Percentiles rank a stretch among this genome's conserved stretches.
These are phyloP conservation scores for Paecilomyces fulvus DNA, from an alignment of 2,329 filamentous ascomycete genomes.

Conservation along the genomic window DNA sequence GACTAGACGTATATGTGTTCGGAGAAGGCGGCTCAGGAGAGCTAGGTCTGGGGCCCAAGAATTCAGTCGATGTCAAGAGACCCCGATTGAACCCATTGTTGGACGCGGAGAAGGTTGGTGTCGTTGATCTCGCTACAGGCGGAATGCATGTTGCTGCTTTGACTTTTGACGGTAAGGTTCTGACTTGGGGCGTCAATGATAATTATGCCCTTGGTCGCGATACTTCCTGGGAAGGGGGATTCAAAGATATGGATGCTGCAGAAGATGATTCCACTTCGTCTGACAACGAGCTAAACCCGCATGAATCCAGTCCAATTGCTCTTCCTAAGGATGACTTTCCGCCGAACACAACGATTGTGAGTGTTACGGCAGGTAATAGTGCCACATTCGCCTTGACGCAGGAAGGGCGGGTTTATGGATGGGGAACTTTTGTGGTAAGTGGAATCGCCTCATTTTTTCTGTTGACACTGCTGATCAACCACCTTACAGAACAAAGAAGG, in stretches of 20 bases:
- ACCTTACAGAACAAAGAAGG: constrained; percentile 45
- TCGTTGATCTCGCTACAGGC: constrained; percentile 50
- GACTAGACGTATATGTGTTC: constrained; percentile 64
- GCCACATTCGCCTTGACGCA: constrained; percentile 68
- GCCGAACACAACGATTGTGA: constrained; percentile 54
- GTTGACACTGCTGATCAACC: constrained; percentile 1
- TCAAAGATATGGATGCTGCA: constrained; percentile 18
- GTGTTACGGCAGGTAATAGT: constrained; percentile 65
- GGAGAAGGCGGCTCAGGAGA: constrained; percentile 65
- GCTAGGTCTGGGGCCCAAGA: constrained; percentile 56
- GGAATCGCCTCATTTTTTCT: neutral
- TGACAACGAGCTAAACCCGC: constrained; percentile 57
- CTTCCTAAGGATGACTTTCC: constrained; percentile 48
- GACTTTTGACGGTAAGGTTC: constrained; percentile 67
- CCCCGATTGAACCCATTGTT: constrained; percentile 50
- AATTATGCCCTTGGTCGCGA: constrained; percentile 68
- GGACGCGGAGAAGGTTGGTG: constrained; percentile 42
- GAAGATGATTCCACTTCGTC: constrained; percentile 29
- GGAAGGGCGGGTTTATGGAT: constrained; percentile 69
- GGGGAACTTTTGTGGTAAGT: constrained; percentile 69
- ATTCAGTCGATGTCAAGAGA: neutral
- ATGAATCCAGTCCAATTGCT: constrained; percentile 58
- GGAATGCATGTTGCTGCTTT: constrained; percentile 72
- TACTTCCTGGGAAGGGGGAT: constrained; percentile 55
- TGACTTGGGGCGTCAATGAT: constrained; percentile 87